phyloP scores from a whole-genome alignment of 129 eudicot genomes.

The Pseudognaphalium luteoalbum region DNA sequence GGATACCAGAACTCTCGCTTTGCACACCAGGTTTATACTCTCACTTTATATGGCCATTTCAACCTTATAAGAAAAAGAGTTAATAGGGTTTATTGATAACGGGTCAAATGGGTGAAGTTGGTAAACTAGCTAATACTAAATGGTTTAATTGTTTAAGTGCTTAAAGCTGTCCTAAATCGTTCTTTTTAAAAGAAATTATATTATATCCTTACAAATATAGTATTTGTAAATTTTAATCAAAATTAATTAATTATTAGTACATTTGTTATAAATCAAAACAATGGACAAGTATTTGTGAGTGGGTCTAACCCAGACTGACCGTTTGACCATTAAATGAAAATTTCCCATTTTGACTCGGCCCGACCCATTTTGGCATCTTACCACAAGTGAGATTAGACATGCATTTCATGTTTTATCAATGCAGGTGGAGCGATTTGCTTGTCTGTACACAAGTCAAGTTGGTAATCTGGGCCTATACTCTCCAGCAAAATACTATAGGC shows the following conservation, averaged over 20 bases:
- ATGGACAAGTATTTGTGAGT: neutral
- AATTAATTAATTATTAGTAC: neutral
- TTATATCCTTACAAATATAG: neutral
- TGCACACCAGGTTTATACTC: slow-evolving; percentile 79
- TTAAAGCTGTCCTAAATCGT: neutral
- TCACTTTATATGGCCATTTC: neutral
- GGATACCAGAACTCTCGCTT: slow-evolving; percentile 96
- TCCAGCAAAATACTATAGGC: slow-evolving; percentile 93
- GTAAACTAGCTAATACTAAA: no score
- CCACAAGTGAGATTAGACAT: neutral
- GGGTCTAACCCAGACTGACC: neutral
- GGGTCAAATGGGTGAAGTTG: slow-evolving; percentile 4
- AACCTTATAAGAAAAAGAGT: neutral
- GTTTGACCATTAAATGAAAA: neutral
- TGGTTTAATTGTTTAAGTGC: neutral
- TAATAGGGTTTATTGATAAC: neutral
- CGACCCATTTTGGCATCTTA: neutral
- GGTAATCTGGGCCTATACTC: slow-evolving; percentile 73
- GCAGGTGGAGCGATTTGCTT: slow-evolving; percentile 97
- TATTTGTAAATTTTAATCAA: neutral
- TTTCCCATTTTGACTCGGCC: neutral
- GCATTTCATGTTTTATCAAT: neutral
- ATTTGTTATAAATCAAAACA: neutral
- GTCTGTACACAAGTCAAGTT: slow-evolving; percentile 87
- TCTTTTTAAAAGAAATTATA: neutral